These are phyloP conservation scores for Fusarium tupiense DNA, from an alignment of 2,329 filamentous ascomycete species.

Conservation along the genomic window DNA sequence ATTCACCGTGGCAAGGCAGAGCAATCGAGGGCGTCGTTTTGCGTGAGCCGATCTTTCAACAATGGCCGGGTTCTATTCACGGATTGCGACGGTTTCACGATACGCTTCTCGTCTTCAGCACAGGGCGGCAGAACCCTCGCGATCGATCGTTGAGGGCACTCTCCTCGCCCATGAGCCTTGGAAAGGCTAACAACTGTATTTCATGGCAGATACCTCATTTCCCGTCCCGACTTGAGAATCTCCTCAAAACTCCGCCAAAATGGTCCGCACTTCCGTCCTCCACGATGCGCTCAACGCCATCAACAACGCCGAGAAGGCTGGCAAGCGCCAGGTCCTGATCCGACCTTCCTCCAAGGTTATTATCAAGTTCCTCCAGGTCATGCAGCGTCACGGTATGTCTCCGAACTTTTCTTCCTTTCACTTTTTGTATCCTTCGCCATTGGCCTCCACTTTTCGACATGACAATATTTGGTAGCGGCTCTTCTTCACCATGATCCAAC, in stretches of 20 bases:
- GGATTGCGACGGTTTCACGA: slow-evolving; percentile 51
- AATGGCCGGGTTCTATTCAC: slow-evolving; percentile 16
- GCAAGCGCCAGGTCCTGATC: slow-evolving; percentile 99
- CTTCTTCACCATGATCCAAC: slow-evolving; percentile 2
- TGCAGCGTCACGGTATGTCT: slow-evolving; percentile 98
- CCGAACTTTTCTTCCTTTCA: background rate
- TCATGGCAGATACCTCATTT: slow-evolving; percentile 72
- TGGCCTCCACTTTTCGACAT: background rate
- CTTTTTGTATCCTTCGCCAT: background rate
- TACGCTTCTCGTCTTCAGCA: slow-evolving; percentile 72
- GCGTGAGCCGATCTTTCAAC: slow-evolving; percentile 35
- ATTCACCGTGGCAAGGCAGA: slow-evolving; percentile 67
- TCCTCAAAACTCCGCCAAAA: slow-evolving; percentile 77
- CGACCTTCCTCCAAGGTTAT: slow-evolving; percentile 99
- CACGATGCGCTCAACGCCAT: slow-evolving; percentile 99
- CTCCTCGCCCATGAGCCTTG: slow-evolving; percentile 69
- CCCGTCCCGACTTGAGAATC: slow-evolving; percentile 80
- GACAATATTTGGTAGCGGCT: background rate
- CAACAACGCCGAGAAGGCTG: slow-evolving; percentile 99
- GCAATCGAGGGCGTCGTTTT: slow-evolving; percentile 61
- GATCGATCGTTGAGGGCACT: slow-evolving; percentile 69
- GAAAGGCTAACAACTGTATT: slow-evolving; percentile 66
- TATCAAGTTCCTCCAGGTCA: slow-evolving; percentile 98
- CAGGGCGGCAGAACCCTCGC: slow-evolving; percentile 77
- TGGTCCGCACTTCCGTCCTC: slow-evolving; percentile 99